Conservation (phyloP, 257 asterid genomes). For the Penstemon davidsonii region DNA sequence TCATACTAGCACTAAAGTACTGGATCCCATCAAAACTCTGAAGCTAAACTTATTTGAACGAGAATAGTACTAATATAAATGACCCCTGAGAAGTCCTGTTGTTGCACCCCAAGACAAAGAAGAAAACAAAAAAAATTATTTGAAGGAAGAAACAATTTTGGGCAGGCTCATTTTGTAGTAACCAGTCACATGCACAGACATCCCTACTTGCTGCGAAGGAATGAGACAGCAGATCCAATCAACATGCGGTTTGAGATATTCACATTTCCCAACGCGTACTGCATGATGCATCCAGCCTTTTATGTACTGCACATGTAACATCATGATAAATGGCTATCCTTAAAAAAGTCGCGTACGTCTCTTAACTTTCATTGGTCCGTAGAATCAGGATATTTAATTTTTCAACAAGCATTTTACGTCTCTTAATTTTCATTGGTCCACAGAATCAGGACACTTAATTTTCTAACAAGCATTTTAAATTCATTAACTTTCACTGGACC, state of each 20-base stretch:
- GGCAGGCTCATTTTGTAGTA: slow-evolving; percentile 16
- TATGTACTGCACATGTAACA: too few species aligned
- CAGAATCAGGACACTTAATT: too few species aligned
- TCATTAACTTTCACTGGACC: too few species aligned
- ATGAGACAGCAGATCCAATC: slow-evolving; percentile 38
- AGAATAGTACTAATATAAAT: background rate
- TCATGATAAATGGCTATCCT: too few species aligned
- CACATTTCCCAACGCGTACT: slow-evolving; percentile 21
- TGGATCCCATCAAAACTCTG: background rate
- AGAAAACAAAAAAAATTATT: background rate
- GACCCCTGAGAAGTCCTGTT: background rate
- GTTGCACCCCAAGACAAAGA: background rate
- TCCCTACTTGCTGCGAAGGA: slow-evolving; percentile 37
- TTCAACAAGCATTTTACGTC: too few species aligned
- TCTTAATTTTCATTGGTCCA: too few species aligned
- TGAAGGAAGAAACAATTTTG: background rate
- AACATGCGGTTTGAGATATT: slow-evolving; percentile 24
- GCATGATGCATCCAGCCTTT: background rate
- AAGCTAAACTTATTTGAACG: background rate
- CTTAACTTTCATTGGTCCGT: too few species aligned
- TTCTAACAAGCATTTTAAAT: too few species aligned
- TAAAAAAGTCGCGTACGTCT: too few species aligned
- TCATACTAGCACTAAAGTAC: background rate
- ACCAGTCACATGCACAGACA: slow-evolving; percentile 20
- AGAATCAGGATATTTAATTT: too few species aligned